phyloP scores from a whole-genome alignment of 1,284 basidiomycete genomes.

The Leccinum fuscescens region DNA sequence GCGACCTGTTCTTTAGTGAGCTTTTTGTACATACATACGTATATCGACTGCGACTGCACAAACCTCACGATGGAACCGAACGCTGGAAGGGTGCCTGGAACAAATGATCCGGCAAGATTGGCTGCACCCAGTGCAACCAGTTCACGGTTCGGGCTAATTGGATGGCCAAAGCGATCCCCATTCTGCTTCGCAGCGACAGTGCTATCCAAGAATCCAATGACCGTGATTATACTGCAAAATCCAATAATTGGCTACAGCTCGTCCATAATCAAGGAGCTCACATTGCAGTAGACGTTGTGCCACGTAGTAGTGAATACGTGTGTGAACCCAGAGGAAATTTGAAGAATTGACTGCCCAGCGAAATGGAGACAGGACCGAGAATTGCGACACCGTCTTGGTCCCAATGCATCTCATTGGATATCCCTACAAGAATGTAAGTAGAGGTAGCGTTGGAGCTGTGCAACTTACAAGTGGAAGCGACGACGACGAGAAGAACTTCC shows the following conservation, averaged over 20 bases:
- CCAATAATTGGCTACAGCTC: neutral
- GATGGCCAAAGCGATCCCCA: slow-evolving; percentile 77
- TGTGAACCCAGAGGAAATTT: slow-evolving; percentile 63
- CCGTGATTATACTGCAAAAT: slow-evolving; percentile 58
- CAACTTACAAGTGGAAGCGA: slow-evolving; percentile 72
- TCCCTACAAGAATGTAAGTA: slow-evolving; percentile 43
- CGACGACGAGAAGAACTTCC: slow-evolving; percentile 79
- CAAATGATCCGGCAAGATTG: slow-evolving; percentile 76
- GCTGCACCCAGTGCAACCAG: slow-evolving; percentile 83
- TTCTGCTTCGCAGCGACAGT: slow-evolving; percentile 89
- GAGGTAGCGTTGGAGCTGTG: neutral
- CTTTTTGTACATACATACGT: neutral
- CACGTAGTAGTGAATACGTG: slow-evolving; percentile 63
- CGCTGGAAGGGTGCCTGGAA: slow-evolving; percentile 85
- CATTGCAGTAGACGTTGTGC: slow-evolving; percentile 80
- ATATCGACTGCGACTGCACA: neutral
- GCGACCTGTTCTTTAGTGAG: slow-evolving; percentile 49
- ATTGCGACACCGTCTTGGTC: slow-evolving; percentile 77
- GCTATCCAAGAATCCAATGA: slow-evolving; percentile 79
- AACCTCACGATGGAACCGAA: slow-evolving; percentile 87
- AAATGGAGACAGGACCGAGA: slow-evolving; percentile 72
- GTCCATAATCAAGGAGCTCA: slow-evolving; percentile 34
- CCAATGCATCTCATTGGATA: slow-evolving; percentile 75
- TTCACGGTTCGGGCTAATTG: slow-evolving; percentile 90
- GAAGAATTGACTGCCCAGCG: slow-evolving; percentile 57